Percentiles rank a stretch among this genome's conserved stretches.
These are phyloP conservation scores for Echeveria elegans DNA, from an alignment of 164 flowering plant genomes.

Conservation along the genomic window DNA sequence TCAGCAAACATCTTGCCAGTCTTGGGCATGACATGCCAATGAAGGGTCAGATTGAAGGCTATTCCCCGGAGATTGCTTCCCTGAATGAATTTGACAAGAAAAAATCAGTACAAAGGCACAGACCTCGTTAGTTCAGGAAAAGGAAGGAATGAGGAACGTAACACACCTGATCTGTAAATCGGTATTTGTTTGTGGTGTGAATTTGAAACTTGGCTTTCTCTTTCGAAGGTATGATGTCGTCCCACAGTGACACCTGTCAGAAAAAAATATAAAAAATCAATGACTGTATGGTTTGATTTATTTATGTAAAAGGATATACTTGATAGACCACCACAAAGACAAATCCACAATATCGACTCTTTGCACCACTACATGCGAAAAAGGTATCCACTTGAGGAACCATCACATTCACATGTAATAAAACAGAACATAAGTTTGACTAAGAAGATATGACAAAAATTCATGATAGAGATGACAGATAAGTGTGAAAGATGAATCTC, in stretches of 20 bases:
- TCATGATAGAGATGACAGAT: neutral
- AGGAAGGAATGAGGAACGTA: neutral
- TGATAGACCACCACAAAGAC: neutral
- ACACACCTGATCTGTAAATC: slow-evolving; percentile 66
- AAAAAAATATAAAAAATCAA: too few species aligned
- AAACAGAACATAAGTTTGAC: neutral
- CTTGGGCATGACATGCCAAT: slow-evolving; percentile 99
- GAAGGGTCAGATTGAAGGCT: slow-evolving; percentile 72
- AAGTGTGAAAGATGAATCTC: neutral
- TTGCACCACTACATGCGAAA: neutral
- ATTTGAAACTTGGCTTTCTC: slow-evolving; percentile 72
- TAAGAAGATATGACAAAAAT: neutral
- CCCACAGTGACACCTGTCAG: slow-evolving; percentile 60
- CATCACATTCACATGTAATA: neutral
- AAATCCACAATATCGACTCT: neutral
- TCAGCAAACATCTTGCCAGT: slow-evolving; percentile 91
- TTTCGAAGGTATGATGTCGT: slow-evolving; percentile 76
- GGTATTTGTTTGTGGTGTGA: slow-evolving; percentile 70
- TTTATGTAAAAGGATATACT: neutral
- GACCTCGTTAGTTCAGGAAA: neutral
- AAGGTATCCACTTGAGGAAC: neutral
- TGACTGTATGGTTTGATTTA: neutral
- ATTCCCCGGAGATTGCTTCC: slow-evolving; percentile 77
- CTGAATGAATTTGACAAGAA: slow-evolving; percentile 21
- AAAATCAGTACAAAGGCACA: neutral